Conservation (phyloP, 345 rosid genomes). For the Lepidium didymum region DNA sequence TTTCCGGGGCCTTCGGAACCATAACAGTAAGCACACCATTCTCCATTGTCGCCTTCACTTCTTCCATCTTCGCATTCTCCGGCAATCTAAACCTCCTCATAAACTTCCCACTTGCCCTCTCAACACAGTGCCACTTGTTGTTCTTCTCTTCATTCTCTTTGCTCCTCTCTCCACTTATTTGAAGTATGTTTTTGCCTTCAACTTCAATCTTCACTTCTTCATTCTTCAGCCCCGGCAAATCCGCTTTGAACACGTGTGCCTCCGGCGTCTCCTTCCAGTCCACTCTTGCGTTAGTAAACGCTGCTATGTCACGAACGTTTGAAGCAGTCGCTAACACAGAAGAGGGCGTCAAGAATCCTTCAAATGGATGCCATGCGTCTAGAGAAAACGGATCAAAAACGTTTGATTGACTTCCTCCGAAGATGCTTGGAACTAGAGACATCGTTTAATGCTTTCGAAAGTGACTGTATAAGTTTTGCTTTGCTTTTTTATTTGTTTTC, state of each 20-base stretch:
- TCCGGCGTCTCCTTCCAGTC: conserved; percentile 30
- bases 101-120: conserved; percentile 29
- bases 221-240: conserved; percentile 31
- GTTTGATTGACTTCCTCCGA: conserved; percentile 14
- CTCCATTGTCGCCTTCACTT: conserved; percentile 48
- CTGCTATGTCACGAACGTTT: conserved; percentile 16
- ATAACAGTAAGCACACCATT: conserved; percentile 43
- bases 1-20: conserved; percentile 35
- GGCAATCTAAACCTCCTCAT: conserved; percentile 33
- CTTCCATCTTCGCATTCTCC: conserved; percentile 29
- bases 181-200: conserved; percentile 30
- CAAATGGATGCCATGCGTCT: conserved; percentile 21
- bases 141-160: conserved; percentile 34
- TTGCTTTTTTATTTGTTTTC: no score
- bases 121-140: conserved; percentile 28
- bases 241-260: conserved; percentile 30
- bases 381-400: conserved; percentile 21
- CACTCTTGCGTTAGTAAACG: conserved; percentile 22
- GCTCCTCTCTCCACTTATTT: conserved; percentile 35
- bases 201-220: conserved; percentile 40
- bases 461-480: not conserved
- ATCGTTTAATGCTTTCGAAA: not conserved
- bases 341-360: conserved; percentile 16
- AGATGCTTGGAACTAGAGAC: conserved; percentile 30
- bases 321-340: not conserved